These are phyloP conservation scores for Cladosporium colombiae DNA, from an alignment of 2,329 filamentous ascomycete species.

Conservation along the genomic window DNA sequence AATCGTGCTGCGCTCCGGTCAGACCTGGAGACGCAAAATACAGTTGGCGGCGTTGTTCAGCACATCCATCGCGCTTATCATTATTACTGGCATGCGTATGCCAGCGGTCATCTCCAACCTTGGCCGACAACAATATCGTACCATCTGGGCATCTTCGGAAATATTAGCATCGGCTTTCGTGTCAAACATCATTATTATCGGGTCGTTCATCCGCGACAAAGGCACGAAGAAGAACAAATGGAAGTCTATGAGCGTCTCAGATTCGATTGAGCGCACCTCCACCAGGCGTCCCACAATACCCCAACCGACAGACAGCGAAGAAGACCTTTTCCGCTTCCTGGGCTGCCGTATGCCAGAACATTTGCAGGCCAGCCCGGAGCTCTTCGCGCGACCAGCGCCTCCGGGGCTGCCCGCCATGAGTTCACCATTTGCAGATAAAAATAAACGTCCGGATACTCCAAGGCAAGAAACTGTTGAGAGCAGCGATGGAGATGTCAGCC, in stretches of 20 bases:
- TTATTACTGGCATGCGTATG: conserved; percentile 78
- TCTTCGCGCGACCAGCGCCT: conserved; percentile 42
- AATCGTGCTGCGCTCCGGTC: conserved; percentile 77
- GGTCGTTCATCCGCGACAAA: conserved; percentile 87
- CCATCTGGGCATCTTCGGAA: conserved; percentile 85
- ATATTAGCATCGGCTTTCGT: conserved; percentile 84
- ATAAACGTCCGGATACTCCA: neutral
- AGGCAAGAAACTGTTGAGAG: conserved; percentile 5
- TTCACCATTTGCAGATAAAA: conserved; percentile 13
- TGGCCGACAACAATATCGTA: conserved; percentile 82
- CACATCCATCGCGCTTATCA: conserved; percentile 77
- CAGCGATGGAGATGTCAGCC: conserved; percentile 12
- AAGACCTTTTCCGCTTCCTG: conserved; percentile 79
- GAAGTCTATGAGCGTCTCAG: conserved; percentile 56
- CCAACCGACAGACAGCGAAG: conserved; percentile 81
- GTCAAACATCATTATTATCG: conserved; percentile 85
- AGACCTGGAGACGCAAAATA: conserved; percentile 74
- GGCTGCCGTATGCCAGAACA: conserved; percentile 67
- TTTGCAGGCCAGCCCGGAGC: conserved; percentile 35
- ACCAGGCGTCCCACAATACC: conserved; percentile 62
- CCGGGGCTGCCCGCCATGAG: conserved; percentile 41
- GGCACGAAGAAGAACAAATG: conserved; percentile 89
- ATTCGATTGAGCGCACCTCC: conserved; percentile 58
- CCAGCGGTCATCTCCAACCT: conserved; percentile 69
- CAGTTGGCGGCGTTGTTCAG: conserved; percentile 81